These are phyloP conservation scores for Nannizziopsis barbatae DNA, from an alignment of 2,329 filamentous ascomycete species.

Conservation along the genomic window DNA sequence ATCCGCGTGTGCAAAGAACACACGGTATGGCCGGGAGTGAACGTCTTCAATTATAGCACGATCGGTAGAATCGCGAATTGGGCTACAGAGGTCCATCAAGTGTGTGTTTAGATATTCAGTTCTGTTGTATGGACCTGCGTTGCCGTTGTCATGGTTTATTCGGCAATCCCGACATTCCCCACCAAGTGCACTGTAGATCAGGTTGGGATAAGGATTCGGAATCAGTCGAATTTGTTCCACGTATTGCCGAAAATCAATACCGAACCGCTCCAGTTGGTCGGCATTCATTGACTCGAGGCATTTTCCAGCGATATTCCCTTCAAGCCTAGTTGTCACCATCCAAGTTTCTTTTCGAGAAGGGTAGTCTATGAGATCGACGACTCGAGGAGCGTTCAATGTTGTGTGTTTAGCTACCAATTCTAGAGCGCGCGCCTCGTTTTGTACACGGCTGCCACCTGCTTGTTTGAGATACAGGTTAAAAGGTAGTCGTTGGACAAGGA, in stretches of 20 bases:
- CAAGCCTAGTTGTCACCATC: slow-evolving; percentile 10
- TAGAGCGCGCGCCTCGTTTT: background rate
- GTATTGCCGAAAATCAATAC: slow-evolving; percentile 10
- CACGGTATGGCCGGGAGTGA: slow-evolving; percentile 6
- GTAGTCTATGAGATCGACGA: slow-evolving; percentile 10
- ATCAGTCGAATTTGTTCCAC: slow-evolving; percentile 9
- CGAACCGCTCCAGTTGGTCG: slow-evolving; percentile 7
- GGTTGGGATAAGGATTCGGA: slow-evolving; percentile 10
- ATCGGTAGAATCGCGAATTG: slow-evolving; percentile 8
- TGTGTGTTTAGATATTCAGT: slow-evolving; percentile 4
- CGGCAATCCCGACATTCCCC: slow-evolving; percentile 11
- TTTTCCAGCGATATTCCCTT: slow-evolving; percentile 10
- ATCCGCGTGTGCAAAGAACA: slow-evolving; percentile 20
- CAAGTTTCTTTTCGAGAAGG: slow-evolving; percentile 6
- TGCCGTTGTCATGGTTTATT: slow-evolving; percentile 7
- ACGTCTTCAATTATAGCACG: slow-evolving; percentile 6
- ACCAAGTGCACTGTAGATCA: slow-evolving; percentile 10
- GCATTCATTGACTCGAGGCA: slow-evolving; percentile 8
- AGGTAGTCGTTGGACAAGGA: slow-evolving; percentile 10
- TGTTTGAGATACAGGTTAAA: slow-evolving; percentile 10
- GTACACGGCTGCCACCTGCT: background rate
- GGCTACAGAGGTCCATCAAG: slow-evolving; percentile 7
- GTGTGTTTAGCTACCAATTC: slow-evolving; percentile 1
- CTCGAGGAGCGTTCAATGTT: slow-evolving; percentile 7
- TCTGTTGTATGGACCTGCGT: slow-evolving; percentile 5